These are phyloP conservation scores for Sphaerobolus stellatus DNA, from an alignment of 1,284 basidiomycete species.

Conservation along the genomic window DNA sequence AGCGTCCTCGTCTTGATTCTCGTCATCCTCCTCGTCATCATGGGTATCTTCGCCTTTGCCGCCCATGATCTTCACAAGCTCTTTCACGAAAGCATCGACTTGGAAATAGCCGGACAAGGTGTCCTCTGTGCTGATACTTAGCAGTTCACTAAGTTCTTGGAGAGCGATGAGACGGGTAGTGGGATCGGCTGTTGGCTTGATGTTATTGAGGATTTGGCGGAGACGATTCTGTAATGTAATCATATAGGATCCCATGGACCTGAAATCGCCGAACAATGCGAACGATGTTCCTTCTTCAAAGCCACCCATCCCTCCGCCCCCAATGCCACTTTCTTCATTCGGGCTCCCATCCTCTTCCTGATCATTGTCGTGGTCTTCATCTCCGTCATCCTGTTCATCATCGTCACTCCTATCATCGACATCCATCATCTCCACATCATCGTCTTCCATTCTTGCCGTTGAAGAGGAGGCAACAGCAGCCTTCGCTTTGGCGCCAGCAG, in stretches of 20 bases:
- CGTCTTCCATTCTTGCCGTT: conserved; percentile 61
- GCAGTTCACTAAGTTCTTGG: conserved; percentile 91
- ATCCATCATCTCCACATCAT: conserved; percentile 76
- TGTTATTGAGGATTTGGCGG: conserved; percentile 86
- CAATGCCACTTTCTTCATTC: conserved; percentile 38
- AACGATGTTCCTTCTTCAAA: conserved; percentile 75
- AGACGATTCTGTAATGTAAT: conserved; percentile 82
- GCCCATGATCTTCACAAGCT: conserved; percentile 89
- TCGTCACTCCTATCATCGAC: conserved; percentile 44
- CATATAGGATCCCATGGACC: conserved; percentile 88
- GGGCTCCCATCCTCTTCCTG: conserved; percentile 25
- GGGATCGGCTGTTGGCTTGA: conserved; percentile 79
- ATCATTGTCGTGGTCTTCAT: conserved; percentile 17
- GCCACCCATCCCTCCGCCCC: conserved; percentile 31
- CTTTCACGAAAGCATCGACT: conserved; percentile 88
- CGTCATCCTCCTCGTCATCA: conserved; percentile 50
- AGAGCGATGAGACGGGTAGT: conserved; percentile 85
- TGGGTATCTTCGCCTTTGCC: conserved; percentile 65
- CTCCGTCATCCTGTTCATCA: conserved; percentile 21
- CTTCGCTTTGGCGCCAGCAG: conserved; percentile 55
- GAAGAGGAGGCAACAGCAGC: conserved; percentile 46
- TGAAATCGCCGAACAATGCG: conserved; percentile 82
- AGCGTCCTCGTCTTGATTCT: conserved; percentile 78
- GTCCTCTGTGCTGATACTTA: conserved; percentile 97
- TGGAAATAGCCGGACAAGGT: conserved; percentile 94